These are phyloP conservation scores for bread wheat (Triticum aestivum) DNA, from an alignment of 176 grass and related monocot species.

Conservation along the genomic window DNA sequence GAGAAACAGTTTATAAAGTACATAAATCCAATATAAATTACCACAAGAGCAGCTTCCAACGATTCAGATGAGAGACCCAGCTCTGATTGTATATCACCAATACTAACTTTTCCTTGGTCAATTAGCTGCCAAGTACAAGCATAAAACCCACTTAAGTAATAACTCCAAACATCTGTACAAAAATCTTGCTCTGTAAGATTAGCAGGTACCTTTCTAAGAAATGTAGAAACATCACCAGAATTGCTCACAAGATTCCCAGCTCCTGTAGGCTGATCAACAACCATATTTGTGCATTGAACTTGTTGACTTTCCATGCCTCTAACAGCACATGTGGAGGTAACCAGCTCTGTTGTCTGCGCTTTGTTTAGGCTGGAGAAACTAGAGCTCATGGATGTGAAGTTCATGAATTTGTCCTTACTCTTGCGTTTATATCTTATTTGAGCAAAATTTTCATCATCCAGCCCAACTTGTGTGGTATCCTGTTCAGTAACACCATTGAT, in stretches of 20 bases:
- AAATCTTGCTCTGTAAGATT: conserved; percentile 16
- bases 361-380: conserved; percentile 49
- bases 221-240: conserved; percentile 51
- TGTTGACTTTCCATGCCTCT: conserved; percentile 35
- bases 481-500: conserved; percentile 27
- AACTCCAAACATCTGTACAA: not conserved
- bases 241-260: conserved; percentile 41
- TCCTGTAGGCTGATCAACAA: conserved; percentile 38
- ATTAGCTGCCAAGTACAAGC: conserved; percentile 58
- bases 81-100: conserved; percentile 71
- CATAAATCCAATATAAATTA: conserved; percentile 55
- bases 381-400: conserved; percentile 13
- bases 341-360: conserved; percentile 36
- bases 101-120: conserved; percentile 69
- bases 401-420: conserved; percentile 59
- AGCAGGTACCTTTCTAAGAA: conserved; percentile 75
- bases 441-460: conserved; percentile 30
- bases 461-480: conserved; percentile 29
- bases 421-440: conserved; percentile 70
- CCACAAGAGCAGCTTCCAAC: conserved; percentile 69
- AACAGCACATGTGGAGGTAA: conserved; percentile 23
- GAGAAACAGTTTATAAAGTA: conserved; percentile 2
- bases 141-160: conserved; percentile 32
- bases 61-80: conserved; percentile 67
- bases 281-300: conserved; percentile 36